Evolutionary conservation across 2,329 filamentous ascomycete species (phyloP), one percentile per base, ranked within the genome.

Genomic region (Thelonectria rubi): DNA sequence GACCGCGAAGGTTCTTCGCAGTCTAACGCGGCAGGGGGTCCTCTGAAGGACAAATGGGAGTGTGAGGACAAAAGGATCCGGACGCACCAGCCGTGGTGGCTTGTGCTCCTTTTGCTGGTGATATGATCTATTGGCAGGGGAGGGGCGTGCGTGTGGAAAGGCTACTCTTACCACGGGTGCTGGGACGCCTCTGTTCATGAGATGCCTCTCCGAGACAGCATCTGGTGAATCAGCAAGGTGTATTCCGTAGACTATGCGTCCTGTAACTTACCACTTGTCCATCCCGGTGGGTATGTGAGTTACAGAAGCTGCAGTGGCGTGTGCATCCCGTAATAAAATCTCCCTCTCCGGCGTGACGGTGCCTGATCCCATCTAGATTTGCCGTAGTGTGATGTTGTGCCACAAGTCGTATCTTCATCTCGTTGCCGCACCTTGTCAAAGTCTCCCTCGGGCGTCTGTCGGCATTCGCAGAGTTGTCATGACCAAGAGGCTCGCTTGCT

Each of bases 391-490:
- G 45, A 57, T 57, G 37, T 57, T 50, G 54, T 34, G 46, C 54
- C 20, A 40, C 17, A 26, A 49, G 32, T 43, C 54, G 32, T 17
- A 53, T 60, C 50, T 54, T 62, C 42, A 46, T 58, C 55, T 48
- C 54, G 50, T 46, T 51, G 17, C 50, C 50, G 47, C 56, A 62
- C 56, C 53, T 45, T 65, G 65, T 61, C n/a, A 60, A 52, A 26
- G 43, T 56, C 53, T 40, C 42, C 54, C 48, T 70, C 68, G 68
- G 68, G 49, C 63, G 67, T 70, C 43, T 2, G 60, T 70, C 68
- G 68, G 68, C 60, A 69, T 70, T 70, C 68, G 55, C 65, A 62
- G 62, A 68, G 21, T 39, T 53, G 47, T 56, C 52, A 20, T 47
- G 11, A 37, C 34, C 42, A 20, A 45, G 24, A 45, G 3, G 3